Percentiles rank a stretch among this genome's conserved stretches.
Conservation (phyloP, 2,329 filamentous ascomycete species). For the Scedosporium minutisporum region DNA sequence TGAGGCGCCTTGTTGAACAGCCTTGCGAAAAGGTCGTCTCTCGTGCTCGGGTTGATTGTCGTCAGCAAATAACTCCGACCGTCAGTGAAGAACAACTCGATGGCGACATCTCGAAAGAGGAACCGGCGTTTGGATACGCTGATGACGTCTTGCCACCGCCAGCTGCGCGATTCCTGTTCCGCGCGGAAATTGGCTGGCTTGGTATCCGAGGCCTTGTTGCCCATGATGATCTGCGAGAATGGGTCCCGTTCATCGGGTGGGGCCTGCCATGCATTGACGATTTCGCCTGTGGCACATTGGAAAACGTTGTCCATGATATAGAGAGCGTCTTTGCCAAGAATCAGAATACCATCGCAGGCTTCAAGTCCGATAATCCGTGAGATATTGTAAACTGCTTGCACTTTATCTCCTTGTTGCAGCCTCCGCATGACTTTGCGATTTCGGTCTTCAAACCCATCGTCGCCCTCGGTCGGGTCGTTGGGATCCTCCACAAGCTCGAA, state of each 20-base stretch:
- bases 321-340: constrained; percentile 81
- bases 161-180: constrained; percentile 78
- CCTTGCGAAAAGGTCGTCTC: constrained; percentile 73
- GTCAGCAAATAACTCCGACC: constrained; percentile 91
- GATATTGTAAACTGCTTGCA: constrained; percentile 90
- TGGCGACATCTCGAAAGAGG: constrained; percentile 85
- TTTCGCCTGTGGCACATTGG: constrained; percentile 87
- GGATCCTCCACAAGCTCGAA: constrained; percentile 95
- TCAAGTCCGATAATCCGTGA: constrained; percentile 91
- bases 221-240: constrained; percentile 87
- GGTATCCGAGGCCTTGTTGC: constrained; percentile 22
- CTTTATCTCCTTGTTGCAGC: constrained; percentile 79
- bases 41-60: constrained; percentile 59
- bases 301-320: constrained; percentile 98
- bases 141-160: constrained; percentile 90
- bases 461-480: constrained; percentile 65
- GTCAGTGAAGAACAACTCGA: constrained; percentile 97
- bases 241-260: constrained; percentile 86
- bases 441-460: constrained; percentile 82
- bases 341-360: constrained; percentile 84
- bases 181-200: constrained; percentile 20
- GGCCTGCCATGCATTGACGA: constrained; percentile 93
- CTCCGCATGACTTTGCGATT: constrained; percentile 96
- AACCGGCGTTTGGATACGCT: constrained; percentile 95
- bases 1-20: constrained; percentile 74